These are phyloP conservation scores for Terfezia claveryi DNA, from an alignment of 495 filamentous ascomycete genomes.

Conservation along the genomic window DNA sequence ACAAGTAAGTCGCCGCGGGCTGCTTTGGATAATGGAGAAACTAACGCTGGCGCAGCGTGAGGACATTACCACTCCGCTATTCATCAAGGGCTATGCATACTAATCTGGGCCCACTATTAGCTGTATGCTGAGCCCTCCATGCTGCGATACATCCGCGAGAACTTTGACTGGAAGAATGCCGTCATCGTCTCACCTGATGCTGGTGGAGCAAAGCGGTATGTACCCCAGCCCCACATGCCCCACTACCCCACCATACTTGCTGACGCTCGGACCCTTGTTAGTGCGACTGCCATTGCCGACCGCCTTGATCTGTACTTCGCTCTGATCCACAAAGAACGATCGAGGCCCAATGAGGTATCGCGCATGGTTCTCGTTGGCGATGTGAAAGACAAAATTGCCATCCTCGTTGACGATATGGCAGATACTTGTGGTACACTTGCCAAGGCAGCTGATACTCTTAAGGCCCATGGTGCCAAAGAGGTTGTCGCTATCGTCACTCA, in stretches of 20 bases:
- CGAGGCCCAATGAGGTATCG: slow-evolving; percentile 82
- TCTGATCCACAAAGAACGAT: slow-evolving; percentile 97
- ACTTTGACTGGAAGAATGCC: slow-evolving; percentile 58
- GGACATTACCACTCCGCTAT: background rate
- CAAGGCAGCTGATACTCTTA: slow-evolving; percentile 81
- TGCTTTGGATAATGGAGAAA: background rate
- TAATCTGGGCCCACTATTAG: slow-evolving; percentile 26
- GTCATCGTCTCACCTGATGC: slow-evolving; percentile 95
- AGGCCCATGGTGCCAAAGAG: slow-evolving; percentile 67
- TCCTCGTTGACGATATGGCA: slow-evolving; percentile 53
- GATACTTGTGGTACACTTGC: slow-evolving; percentile 89
- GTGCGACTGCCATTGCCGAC: slow-evolving; percentile 91
- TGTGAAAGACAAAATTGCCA: slow-evolving; percentile 35
- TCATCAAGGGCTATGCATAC: background rate
- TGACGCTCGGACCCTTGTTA: slow-evolving; percentile 8
- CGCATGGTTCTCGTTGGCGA: slow-evolving; percentile 88
- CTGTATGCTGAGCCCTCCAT: slow-evolving; percentile 90
- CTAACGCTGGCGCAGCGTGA: background rate
- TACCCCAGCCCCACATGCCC: background rate
- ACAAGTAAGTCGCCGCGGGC: slow-evolving; percentile 22
- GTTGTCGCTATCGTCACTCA: slow-evolving; percentile 92
- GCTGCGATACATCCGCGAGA: slow-evolving; percentile 72
- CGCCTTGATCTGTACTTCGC: slow-evolving; percentile 85
- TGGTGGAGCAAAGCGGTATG: slow-evolving; percentile 82
- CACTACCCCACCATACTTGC: background rate